These are phyloP conservation scores for Straminergon stramineum DNA, from an alignment of 225 moss, liverwort and hornwort genomes.

Conservation along the genomic window DNA sequence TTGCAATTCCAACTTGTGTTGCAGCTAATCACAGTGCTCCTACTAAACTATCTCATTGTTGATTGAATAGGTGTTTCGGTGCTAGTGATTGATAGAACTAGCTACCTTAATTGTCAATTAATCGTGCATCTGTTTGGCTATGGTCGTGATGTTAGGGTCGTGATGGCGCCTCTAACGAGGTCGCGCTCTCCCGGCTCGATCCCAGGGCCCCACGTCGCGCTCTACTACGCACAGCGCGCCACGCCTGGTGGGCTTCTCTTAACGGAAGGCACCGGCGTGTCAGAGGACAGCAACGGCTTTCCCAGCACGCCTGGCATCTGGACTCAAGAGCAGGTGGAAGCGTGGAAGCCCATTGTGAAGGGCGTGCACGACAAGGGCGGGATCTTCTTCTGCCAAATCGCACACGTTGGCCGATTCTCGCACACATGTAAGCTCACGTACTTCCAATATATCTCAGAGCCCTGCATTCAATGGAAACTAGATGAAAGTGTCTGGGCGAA, in stretches of 20 bases:
- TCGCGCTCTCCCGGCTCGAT: slow-evolving; percentile 11
- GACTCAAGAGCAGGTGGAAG: slow-evolving; percentile 13
- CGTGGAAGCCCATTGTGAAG: slow-evolving; percentile 16
- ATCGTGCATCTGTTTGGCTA: background rate
- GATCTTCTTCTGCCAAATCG: slow-evolving; percentile 1
- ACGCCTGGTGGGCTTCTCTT: slow-evolving; percentile 39
- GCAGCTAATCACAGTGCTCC: background rate
- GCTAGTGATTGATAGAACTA: background rate
- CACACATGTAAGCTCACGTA: background rate
- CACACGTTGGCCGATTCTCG: background rate
- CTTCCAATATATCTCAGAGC: background rate
- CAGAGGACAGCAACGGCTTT: background rate
- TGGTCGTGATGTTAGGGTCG: background rate
- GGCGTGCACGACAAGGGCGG: slow-evolving; percentile 20
- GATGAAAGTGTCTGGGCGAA: background rate
- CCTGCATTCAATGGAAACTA: background rate
- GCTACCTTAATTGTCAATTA: background rate
- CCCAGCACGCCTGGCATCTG: slow-evolving; percentile 9
- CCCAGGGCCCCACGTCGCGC: slow-evolving; percentile 5
- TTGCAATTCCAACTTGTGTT: background rate
- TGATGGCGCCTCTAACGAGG: slow-evolving; percentile 40
- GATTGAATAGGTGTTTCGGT: background rate
- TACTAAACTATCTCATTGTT: background rate
- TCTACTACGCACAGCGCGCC: slow-evolving; percentile 39
- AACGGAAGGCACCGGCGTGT: slow-evolving; percentile 24